Evolutionary conservation across 2,329 filamentous ascomycete genomes (phyloP), one percentile per base, ranked within the genome.

Genomic region (Teratosphaeria pseudoeucalypti): DNA sequence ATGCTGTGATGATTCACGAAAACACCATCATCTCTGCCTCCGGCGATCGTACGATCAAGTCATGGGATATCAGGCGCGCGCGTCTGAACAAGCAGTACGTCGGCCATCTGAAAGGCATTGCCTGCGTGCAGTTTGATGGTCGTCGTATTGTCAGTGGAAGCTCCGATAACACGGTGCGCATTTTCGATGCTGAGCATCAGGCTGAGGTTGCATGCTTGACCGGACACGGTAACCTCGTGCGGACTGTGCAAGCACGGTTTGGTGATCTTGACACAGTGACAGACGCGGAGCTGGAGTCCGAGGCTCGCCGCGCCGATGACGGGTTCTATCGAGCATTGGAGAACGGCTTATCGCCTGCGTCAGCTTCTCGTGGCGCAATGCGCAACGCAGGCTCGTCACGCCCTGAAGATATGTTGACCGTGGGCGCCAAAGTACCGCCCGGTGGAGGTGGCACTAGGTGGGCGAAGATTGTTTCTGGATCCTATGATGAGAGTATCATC

Each of bases 91-190:
- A 88, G 67, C 95, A 89, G 0, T 85, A 95, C 37, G 80, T 89
- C 47, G 94, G 92, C 1, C 94, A 99, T 69, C 85, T 84, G 63
- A 99, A 99, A 72, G 94, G 94, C 34, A 97, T 99, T 67, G 94
- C 94, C 2, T 99, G 94, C 72, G 92, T 99, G 16, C 92, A 99
- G 74, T 97, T 94, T 70, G 94, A 99, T 71, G 91, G 90, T 29
- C 85, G 90, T 56, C 85, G 94, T 23, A 95, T 99, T 63, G 90
- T 99, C 57, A 96, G 90, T 67, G 94, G 94, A 2, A 96, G 92
- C 73, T 96, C 92, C 67, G 94, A 99, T 73, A 91, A 95, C 71
- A 92, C 94, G 49, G 90, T 99, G 34, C 91, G 94, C 66, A 94
- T 99, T 23, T 99, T 95, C 72, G 94, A 97, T 71, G 86, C 88